These are phyloP conservation scores for Ogataea henricii DNA, from an alignment of 805 yeast genomes.

Conservation along the genomic window DNA sequence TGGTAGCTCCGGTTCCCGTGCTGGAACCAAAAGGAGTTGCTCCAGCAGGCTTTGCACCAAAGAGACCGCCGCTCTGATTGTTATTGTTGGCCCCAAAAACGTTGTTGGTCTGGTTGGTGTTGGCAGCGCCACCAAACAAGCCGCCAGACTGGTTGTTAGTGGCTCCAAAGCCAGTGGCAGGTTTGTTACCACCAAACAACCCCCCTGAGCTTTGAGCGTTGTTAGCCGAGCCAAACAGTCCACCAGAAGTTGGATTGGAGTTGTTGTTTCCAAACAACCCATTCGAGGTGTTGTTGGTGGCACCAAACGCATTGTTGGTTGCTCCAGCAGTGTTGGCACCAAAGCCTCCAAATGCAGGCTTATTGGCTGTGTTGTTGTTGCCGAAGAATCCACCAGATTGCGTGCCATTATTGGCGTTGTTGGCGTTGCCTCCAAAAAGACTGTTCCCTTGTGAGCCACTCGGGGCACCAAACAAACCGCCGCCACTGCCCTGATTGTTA, in stretches of 20 bases:
- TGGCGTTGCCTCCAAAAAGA: constrained; percentile 19
- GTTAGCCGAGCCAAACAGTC: constrained; percentile 23
- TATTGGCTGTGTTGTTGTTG: constrained; percentile 21
- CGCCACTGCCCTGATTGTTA: constrained; percentile 22
- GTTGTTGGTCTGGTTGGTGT: constrained; percentile 21
- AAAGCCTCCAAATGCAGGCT: constrained; percentile 31
- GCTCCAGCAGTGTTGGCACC: constrained; percentile 27
- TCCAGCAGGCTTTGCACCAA: constrained; percentile 34
- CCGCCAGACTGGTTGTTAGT: constrained; percentile 29
- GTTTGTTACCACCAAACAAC: constrained; percentile 33
- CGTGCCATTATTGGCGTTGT: background rate
- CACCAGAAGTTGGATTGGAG: constrained; percentile 23
- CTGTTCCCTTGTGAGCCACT: constrained; percentile 33
- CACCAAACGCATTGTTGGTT: constrained; percentile 14
- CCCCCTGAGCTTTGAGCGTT: constrained; percentile 22
- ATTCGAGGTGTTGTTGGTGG: constrained; percentile 4
- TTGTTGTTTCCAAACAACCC: constrained; percentile 21
- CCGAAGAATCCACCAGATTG: constrained; percentile 18
- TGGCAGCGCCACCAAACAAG: constrained; percentile 35
- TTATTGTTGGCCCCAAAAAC: constrained; percentile 21
- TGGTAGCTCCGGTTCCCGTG: constrained; percentile 23
- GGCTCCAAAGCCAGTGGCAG: constrained; percentile 17
- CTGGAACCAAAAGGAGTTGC: constrained; percentile 30
- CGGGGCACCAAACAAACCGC: constrained; percentile 25
- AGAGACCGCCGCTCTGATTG: constrained; percentile 40